Evolutionary conservation across 2,329 filamentous ascomycete genomes (phyloP).

Genomic region (Phialocephala sp.): DNA sequence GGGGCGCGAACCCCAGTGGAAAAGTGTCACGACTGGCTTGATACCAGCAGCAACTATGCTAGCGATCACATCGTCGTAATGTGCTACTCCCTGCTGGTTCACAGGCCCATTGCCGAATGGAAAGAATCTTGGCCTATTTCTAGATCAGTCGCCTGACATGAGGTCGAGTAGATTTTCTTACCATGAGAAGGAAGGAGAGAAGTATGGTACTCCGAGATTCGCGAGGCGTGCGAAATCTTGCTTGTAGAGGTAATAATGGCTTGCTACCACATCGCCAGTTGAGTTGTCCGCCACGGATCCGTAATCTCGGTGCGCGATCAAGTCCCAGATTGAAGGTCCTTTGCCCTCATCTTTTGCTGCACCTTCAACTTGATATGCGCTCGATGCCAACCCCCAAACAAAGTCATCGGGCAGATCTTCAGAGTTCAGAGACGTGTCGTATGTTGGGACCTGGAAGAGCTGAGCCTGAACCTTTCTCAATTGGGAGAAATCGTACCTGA

Average conservation of each 20-base stretch:
- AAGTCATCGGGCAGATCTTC: slow-evolving; percentile 50
- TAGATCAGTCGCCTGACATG: slow-evolving; percentile 41
- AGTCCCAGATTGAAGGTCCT: slow-evolving; percentile 50
- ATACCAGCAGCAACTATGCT: slow-evolving; percentile 56
- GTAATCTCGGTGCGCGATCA: slow-evolving; percentile 43
- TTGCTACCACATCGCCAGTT: slow-evolving; percentile 55
- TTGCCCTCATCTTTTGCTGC: slow-evolving; percentile 53
- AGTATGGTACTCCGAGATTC: slow-evolving; percentile 57
- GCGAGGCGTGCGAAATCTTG: slow-evolving; percentile 60
- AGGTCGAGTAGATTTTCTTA: slow-evolving; percentile 18
- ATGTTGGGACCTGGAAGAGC: slow-evolving; percentile 32
- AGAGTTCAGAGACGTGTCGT: slow-evolving; percentile 35
- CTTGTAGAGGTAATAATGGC: slow-evolving; percentile 62
- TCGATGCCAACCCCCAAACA: slow-evolving; percentile 53
- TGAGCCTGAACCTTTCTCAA: slow-evolving; percentile 37
- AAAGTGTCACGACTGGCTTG: slow-evolving; percentile 53
- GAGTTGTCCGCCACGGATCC: slow-evolving; percentile 45
- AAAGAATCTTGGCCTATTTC: slow-evolving; percentile 56
- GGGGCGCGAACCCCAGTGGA: slow-evolving; percentile 46
- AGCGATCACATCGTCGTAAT: slow-evolving; percentile 60
- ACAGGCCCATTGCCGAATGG: slow-evolving; percentile 58
- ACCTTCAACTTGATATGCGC: slow-evolving; percentile 54
- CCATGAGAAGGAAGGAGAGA: slow-evolving; percentile 47
- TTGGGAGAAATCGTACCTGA: slow-evolving; percentile 45
- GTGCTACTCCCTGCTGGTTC: slow-evolving; percentile 55